Evolutionary conservation across 148 eudicot species (phyloP).

Genomic region (Camellia granthamiana): DNA sequence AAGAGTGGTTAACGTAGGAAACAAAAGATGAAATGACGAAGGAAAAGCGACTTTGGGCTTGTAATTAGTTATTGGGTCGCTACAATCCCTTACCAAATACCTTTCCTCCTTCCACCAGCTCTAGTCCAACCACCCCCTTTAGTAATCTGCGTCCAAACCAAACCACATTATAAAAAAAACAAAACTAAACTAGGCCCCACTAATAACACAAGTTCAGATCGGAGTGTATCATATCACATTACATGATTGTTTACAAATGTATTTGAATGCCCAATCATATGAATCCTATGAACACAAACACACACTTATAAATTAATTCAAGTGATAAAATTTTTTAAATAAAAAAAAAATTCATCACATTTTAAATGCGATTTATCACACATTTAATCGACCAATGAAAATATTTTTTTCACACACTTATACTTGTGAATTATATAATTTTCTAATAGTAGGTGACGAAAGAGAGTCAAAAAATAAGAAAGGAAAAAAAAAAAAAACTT

Average conservation of each 20-base stretch:
- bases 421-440: too few species aligned
- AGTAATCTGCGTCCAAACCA: background rate
- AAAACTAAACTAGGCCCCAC: background rate
- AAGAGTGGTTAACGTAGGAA: constrained; percentile 30
- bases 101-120: constrained; percentile 8
- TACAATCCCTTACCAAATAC: constrained; percentile 21
- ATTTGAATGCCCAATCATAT: background rate
- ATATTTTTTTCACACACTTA: too few species aligned
- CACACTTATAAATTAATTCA: too few species aligned
- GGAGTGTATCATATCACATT: background rate
- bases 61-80: constrained; percentile 55
- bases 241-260: background rate
- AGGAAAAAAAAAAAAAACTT: too few species aligned
- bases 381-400: too few species aligned
- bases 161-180: background rate
- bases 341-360: too few species aligned
- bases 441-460: too few species aligned
- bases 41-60: constrained; percentile 51
- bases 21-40: constrained; percentile 17
- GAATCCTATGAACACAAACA: too few species aligned
- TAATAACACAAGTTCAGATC: background rate
- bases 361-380: too few species aligned
- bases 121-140: constrained; percentile 18
- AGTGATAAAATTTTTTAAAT: too few species aligned
- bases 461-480: too few species aligned